These are phyloP conservation scores for Hemisphaericaspora subhashii DNA, from an alignment of 1,139 yeast genomes.

Conservation along the genomic window DNA sequence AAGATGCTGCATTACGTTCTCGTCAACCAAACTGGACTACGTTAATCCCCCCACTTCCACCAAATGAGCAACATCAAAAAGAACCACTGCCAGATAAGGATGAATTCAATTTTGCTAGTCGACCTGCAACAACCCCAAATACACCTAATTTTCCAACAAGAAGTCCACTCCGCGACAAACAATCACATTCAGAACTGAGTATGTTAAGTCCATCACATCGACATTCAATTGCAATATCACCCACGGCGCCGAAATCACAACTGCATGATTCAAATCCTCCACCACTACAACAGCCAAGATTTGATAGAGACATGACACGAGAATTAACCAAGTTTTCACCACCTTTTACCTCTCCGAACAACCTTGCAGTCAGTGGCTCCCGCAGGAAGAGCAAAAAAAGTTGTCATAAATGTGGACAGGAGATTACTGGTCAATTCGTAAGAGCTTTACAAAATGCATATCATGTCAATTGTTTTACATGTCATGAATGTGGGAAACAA, in stretches of 20 bases:
- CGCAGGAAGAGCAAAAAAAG: conserved; percentile 35
- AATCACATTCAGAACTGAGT: conserved; percentile 6
- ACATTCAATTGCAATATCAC: conserved; percentile 20
- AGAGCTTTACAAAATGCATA: conserved; percentile 78
- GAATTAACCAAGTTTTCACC: conserved; percentile 3
- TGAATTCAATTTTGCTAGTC: conserved; percentile 12
- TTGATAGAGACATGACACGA: conserved; percentile 5
- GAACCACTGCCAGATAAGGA: conserved; percentile 7
- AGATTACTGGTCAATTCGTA: conserved; percentile 79
- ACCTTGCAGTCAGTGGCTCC: too few relatives aligned
- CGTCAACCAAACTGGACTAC: conserved; percentile 19
- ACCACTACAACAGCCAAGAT: conserved; percentile 12
- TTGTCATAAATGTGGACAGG: conserved; percentile 65
- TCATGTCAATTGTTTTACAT: conserved; percentile 85
- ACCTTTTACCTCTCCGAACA: conserved; percentile 9
- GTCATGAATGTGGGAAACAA: conserved; percentile 76
- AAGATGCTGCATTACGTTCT: not conserved
- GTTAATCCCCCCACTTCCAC: conserved; percentile 23
- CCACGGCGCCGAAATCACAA: conserved; percentile 10
- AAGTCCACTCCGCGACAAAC: not conserved
- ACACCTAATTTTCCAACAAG: conserved; percentile 4
- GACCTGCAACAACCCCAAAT: conserved; percentile 11
- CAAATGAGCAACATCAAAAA: conserved; percentile 3
- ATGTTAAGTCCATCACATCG: conserved; percentile 13
- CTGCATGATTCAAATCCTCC: conserved; percentile 11